Conservation (phyloP, 208 protist genomes). For the Porcisia hertigi region DNA sequence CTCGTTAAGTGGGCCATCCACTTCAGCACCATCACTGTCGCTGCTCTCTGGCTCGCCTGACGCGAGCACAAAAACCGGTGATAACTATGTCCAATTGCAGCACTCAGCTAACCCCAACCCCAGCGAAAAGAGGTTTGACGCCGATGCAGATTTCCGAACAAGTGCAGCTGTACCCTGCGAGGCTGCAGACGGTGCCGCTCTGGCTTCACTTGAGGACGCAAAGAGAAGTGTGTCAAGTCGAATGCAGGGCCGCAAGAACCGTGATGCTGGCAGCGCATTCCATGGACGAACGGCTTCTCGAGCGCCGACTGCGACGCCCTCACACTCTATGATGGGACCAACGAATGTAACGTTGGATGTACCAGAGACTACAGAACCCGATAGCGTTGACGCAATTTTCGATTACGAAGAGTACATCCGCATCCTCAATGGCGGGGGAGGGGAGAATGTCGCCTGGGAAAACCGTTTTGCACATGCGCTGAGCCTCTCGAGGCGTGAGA, state of each 20-base stretch:
- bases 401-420: constrained; percentile 70
- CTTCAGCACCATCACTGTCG: neutral
- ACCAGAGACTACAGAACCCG: neutral
- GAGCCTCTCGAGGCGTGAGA: neutral
- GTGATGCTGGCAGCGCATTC: constrained; percentile 11
- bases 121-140: neutral
- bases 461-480: constrained; percentile 10
- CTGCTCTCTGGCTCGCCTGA: neutral
- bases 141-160: neutral
- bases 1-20: neutral
- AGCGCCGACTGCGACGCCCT: neutral
- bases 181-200: neutral
- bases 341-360: constrained; percentile 7
- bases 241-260: constrained; percentile 6
- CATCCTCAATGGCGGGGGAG: constrained; percentile 34
- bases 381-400: constrained; percentile 80
- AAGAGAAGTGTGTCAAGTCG: no score
- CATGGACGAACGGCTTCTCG: neutral
- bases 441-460: constrained; percentile 9
- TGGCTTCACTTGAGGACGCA: neutral
- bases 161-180: no score
- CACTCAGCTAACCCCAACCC: neutral
- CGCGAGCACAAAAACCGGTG: neutral
- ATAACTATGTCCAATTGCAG: neutral
- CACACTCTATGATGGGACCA: constrained; percentile 1